These are phyloP conservation scores for Saccharomyces jurei DNA, from an alignment of 805 yeast species.

Conservation along the genomic window DNA sequence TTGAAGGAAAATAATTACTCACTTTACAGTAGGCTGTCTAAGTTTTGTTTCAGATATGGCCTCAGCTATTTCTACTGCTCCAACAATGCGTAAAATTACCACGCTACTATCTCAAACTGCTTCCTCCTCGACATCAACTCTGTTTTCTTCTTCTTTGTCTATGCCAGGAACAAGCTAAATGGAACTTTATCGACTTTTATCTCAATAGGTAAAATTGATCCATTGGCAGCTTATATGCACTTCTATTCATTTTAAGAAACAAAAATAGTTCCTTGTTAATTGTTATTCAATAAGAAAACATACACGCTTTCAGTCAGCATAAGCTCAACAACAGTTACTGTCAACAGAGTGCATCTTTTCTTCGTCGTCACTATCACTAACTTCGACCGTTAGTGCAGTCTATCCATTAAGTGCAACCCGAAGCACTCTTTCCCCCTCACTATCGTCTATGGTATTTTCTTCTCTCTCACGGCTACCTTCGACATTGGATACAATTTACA, in stretches of 20 bases:
- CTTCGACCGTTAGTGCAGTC: conserved; percentile 1
- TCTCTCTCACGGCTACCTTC: background rate
- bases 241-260: conserved; percentile 25
- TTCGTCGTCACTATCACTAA: background rate
- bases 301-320: conserved; percentile 1
- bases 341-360: conserved; percentile 1
- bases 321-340: background rate
- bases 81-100: conserved; percentile 5
- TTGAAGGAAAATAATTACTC: too few species aligned
- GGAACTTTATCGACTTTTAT: conserved; percentile 29
- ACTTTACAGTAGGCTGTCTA: background rate
- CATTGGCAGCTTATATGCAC: conserved; percentile 26
- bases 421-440: background rate
- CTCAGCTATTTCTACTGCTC: background rate
- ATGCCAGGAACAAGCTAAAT: conserved; percentile 13
- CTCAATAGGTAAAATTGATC: conserved; percentile 24
- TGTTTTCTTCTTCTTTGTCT: conserved; percentile 9
- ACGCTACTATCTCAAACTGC: conserved; percentile 10
- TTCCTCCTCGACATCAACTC: conserved; percentile 13
- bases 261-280: conserved; percentile 27
- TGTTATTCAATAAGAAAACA: conserved; percentile 13
- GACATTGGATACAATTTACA: conserved; percentile 1
- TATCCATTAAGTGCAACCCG: background rate
- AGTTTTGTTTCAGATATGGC: background rate
- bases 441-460: background rate